phyloP scores from a whole-genome alignment of 2,329 filamentous ascomycete genomes.

The Pseudogymnoascus sp. region DNA sequence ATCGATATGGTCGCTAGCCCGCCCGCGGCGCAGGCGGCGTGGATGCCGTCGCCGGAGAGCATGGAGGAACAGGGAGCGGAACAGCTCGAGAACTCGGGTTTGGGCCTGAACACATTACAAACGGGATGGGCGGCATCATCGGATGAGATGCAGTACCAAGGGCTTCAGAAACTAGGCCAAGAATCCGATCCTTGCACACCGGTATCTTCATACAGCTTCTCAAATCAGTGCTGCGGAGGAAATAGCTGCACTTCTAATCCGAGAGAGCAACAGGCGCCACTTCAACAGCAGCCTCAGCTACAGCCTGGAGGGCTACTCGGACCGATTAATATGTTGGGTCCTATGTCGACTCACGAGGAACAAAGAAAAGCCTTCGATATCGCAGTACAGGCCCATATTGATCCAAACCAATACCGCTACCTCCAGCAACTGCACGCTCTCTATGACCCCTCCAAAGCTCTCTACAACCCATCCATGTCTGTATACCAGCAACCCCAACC shows the following conservation, averaged over 20 bases:
- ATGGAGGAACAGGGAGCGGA: background rate
- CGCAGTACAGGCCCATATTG: background rate
- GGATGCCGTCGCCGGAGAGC: slow-evolving; percentile 2
- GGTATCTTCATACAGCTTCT: background rate
- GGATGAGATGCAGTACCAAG: background rate
- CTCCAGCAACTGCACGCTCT: background rate
- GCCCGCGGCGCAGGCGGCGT: background rate
- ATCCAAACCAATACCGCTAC: background rate
- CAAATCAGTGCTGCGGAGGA: background rate
- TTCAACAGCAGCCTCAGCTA: background rate
- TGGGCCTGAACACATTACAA: background rate
- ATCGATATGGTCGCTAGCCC: background rate
- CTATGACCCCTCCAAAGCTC: background rate
- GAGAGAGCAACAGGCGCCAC: background rate
- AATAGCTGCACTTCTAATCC: background rate
- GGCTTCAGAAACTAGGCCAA: background rate
- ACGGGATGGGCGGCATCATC: background rate
- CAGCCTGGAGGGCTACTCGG: background rate
- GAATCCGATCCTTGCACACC: background rate
- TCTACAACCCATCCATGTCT: background rate
- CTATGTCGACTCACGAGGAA: background rate
- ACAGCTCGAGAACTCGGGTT: background rate
- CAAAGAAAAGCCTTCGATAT: slow-evolving; percentile 1
- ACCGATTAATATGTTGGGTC: background rate
- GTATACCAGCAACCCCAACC: background rate